phyloP scores from a whole-genome alignment of 2,329 filamentous ascomycete species.

The Capronia epimyces region DNA sequence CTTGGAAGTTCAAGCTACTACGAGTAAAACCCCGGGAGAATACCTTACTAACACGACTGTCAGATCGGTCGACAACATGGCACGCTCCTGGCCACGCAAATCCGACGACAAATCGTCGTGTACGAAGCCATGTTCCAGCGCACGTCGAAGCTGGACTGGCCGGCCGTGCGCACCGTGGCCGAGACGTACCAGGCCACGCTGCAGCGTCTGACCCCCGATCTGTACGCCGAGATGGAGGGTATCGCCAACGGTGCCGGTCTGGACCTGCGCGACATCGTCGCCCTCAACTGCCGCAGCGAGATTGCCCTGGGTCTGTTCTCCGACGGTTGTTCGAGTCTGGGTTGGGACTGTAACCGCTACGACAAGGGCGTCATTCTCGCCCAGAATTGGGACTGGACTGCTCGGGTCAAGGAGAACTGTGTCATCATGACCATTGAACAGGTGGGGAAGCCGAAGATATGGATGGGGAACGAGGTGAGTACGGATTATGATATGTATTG shows the following conservation, averaged over 20 bases:
- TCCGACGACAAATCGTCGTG: neutral
- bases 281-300: conserved; percentile 54
- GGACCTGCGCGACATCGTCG: conserved; percentile 48
- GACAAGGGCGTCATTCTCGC: conserved; percentile 36
- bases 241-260: conserved; percentile 48
- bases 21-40: too few species aligned
- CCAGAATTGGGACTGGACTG: conserved; percentile 58
- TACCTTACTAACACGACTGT: neutral
- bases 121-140: neutral
- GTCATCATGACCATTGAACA: conserved; percentile 45
- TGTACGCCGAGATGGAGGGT: conserved; percentile 46
- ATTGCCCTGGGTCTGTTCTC: conserved; percentile 52
- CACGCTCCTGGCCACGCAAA: neutral
- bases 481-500: too few species aligned
- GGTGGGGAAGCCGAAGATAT: conserved; percentile 41
- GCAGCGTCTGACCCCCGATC: conserved; percentile 31
- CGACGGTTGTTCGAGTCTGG: conserved; percentile 49
- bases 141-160: neutral
- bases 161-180: neutral
- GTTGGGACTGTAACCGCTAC: conserved; percentile 40
- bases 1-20: too few species aligned
- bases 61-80: neutral
- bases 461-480: conserved; percentile 50
- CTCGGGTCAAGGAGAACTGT: conserved; percentile 47
- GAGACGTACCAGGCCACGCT: neutral